Evolutionary conservation across 345 rosid genomes (phyloP).

Genomic region (Laguncularia racemosa): DNA sequence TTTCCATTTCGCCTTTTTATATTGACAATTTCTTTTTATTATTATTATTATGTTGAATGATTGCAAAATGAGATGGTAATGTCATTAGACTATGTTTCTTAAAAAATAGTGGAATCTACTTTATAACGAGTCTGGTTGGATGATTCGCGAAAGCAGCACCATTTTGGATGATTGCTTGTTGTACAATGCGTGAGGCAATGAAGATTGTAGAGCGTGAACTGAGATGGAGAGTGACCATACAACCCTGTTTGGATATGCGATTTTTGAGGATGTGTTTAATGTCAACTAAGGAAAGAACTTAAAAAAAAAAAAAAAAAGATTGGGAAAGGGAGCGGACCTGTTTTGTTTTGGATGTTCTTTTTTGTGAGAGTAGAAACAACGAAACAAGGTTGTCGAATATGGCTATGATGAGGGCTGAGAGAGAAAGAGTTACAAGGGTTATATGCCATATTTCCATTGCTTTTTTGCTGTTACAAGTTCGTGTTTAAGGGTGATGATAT

Average conservation of each 20-base stretch:
- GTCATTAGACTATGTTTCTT: too few relatives aligned
- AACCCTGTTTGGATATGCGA: conserved; percentile 1
- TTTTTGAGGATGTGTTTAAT: conserved; percentile 2
- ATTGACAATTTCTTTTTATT: too few relatives aligned
- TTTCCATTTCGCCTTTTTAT: too few relatives aligned
- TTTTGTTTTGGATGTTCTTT: background rate
- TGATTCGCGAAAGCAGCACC: conserved; percentile 2
- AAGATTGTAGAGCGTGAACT: conserved; percentile 1
- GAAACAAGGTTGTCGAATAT: background rate
- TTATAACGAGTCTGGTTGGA: background rate
- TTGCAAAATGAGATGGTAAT: too few relatives aligned
- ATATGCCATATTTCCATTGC: conserved; percentile 3
- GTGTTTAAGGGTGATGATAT: too few relatives aligned
- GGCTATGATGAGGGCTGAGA: background rate
- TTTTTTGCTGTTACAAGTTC: too few relatives aligned
- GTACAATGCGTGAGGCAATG: conserved; percentile 1
- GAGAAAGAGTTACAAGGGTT: background rate
- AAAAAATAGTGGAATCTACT: too few relatives aligned
- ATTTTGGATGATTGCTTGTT: conserved; percentile 1
- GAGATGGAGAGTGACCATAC: conserved; percentile 2
- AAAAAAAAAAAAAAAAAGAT: background rate
- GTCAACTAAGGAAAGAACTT: background rate
- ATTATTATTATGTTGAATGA: too few relatives aligned
- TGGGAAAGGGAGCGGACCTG: conserved; percentile 3
- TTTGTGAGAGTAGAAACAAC: background rate